phyloP scores from a whole-genome alignment of 257 asterid species.

The Euphrasia confusa region DNA sequence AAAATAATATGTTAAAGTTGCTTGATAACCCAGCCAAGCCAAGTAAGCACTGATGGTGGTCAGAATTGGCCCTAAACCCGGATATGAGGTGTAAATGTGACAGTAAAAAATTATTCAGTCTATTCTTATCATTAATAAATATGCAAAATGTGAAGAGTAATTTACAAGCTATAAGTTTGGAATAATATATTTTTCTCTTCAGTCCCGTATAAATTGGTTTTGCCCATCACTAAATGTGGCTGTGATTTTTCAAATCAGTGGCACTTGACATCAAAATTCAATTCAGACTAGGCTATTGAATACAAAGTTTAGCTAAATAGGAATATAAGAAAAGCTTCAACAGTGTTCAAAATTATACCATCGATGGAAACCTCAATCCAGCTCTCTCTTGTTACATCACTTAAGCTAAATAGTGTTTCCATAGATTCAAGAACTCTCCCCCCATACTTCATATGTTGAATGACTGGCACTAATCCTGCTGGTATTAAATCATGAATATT shows the following conservation, averaged over 20 bases:
- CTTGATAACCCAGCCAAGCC: neutral
- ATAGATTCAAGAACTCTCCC: slow-evolving; percentile 53
- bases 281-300: slow-evolving; percentile 12
- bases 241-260: neutral
- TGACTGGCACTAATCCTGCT: slow-evolving; percentile 82
- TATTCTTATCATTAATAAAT: neutral
- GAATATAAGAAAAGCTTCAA: slow-evolving; percentile 12
- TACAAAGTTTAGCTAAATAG: slow-evolving; percentile 13
- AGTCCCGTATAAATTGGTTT: neutral
- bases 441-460: slow-evolving; percentile 53
- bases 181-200: neutral
- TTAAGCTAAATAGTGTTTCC: slow-evolving; percentile 46
- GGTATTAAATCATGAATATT: slow-evolving; percentile 22
- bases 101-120: neutral
- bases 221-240: neutral
- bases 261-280: neutral
- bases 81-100: neutral
- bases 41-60: neutral
- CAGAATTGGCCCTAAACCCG: neutral
- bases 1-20: neutral
- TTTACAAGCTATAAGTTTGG: neutral
- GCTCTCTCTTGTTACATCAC: slow-evolving; percentile 35
- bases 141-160: neutral
- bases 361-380: slow-evolving; percentile 59
- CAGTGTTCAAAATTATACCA: slow-evolving; percentile 40